Evolutionary conservation across 768 basidiomycete genomes (phyloP).

Genomic region (Hypholoma fasciculare): DNA sequence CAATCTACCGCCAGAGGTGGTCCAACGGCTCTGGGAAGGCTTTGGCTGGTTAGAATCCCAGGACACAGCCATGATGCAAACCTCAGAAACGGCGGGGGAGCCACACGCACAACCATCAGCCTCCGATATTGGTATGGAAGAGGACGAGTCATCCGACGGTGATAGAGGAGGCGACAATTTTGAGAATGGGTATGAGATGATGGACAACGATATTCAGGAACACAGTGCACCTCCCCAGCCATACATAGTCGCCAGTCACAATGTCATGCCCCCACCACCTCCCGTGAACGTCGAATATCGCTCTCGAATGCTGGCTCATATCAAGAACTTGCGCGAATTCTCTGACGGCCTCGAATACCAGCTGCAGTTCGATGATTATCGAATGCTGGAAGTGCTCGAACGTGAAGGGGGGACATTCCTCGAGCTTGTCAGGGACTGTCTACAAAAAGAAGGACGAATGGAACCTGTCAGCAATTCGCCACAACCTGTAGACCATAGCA

Average conservation of each 20-base stretch:
- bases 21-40: constrained; percentile 33
- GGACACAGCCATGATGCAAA: background rate
- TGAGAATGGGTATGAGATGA: background rate
- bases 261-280: constrained; percentile 12
- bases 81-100: background rate
- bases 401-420: constrained; percentile 40
- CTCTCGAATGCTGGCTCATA: constrained; percentile 40
- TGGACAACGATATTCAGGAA: constrained; percentile 2
- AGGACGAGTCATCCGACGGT: constrained; percentile 9
- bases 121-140: constrained; percentile 4
- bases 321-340: constrained; percentile 43
- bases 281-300: constrained; percentile 26
- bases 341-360: constrained; percentile 48
- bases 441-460: constrained; percentile 39
- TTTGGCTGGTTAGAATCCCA: constrained; percentile 24
- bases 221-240: background rate
- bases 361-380: constrained; percentile 43
- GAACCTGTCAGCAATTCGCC: background rate
- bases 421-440: constrained; percentile 36
- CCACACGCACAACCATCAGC: background rate
- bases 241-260: constrained; percentile 7
- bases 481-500: background rate
- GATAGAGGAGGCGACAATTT: background rate
- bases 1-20: constrained; percentile 35
- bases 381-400: constrained; percentile 43